These are phyloP conservation scores for Coemansia guatemalensis DNA, from an alignment of 192 early-diverging fungal species.

Conservation along the genomic window DNA sequence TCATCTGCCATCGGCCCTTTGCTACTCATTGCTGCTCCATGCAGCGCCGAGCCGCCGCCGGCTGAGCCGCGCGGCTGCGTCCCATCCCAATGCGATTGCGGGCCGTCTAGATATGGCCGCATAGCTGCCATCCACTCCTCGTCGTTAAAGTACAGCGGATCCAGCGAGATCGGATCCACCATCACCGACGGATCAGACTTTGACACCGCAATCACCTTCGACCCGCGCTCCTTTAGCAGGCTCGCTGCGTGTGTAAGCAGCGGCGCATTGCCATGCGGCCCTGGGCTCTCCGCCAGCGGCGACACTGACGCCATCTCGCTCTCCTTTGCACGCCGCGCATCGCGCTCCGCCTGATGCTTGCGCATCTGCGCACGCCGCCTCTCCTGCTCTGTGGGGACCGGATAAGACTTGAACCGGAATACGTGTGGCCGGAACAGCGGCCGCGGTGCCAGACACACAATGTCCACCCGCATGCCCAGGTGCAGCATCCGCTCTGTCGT, in stretches of 20 bases:
- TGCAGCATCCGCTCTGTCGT: conserved; percentile 95
- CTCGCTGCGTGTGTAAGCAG: conserved; percentile 1
- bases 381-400: conserved; percentile 46
- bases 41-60: neutral
- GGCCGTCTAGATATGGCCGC: conserved; percentile 20
- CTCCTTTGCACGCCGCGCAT: conserved; percentile 21
- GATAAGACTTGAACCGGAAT: conserved; percentile 69
- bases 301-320: conserved; percentile 31
- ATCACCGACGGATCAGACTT: conserved; percentile 9
- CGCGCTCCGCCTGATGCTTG: conserved; percentile 3
- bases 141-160: conserved; percentile 52
- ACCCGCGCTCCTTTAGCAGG: conserved; percentile 32
- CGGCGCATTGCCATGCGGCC: conserved; percentile 2
- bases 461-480: conserved; percentile 85
- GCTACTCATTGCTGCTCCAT: neutral
- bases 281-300: conserved; percentile 36
- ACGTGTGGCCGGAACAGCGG: conserved; percentile 90
- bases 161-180: conserved; percentile 46
- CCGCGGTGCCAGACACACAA: conserved; percentile 84
- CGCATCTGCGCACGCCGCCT: conserved; percentile 22
- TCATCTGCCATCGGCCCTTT: neutral
- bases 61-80: neutral
- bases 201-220: conserved; percentile 5
- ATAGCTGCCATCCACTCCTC: conserved; percentile 34
- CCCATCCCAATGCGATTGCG: neutral